Evolutionary conservation across 1,284 basidiomycete species (phyloP).

Genomic region (Ustilago tritici): DNA sequence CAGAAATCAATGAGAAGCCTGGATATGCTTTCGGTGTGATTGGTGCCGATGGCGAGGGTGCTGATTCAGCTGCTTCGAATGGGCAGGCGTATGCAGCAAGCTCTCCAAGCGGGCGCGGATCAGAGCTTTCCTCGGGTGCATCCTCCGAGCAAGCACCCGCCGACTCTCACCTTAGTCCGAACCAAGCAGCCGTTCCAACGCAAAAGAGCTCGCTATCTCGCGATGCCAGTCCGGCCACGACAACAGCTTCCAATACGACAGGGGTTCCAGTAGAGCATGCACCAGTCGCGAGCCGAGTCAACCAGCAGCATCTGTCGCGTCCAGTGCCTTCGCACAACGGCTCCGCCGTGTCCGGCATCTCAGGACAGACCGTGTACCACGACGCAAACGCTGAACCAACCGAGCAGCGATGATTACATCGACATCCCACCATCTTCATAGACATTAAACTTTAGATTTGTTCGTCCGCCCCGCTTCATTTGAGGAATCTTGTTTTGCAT

Average conservation of each 20-base stretch:
- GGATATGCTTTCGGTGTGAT: constrained; percentile 36
- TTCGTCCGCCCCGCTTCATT: too few species aligned
- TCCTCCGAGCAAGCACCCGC: constrained; percentile 23
- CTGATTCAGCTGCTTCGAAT: not conserved
- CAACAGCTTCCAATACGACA: not conserved
- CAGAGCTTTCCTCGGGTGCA: constrained; percentile 18
- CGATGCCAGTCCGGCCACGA: not conserved
- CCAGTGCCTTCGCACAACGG: constrained; percentile 24
- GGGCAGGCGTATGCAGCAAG: constrained; percentile 11
- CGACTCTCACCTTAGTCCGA: not conserved
- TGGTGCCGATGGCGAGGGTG: constrained; percentile 10
- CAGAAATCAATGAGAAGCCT: constrained; percentile 26
- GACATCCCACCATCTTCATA: not conserved
- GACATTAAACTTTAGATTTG: not conserved
- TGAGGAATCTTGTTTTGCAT: constrained; percentile 1
- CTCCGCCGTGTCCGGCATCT: constrained; percentile 31
- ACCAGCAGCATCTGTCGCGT: constrained; percentile 5
- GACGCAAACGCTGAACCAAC: constrained; percentile 16
- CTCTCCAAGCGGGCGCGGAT: constrained; percentile 1
- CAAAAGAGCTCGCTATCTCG: constrained; percentile 17
- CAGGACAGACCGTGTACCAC: constrained; percentile 44
- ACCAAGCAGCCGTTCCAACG: not conserved
- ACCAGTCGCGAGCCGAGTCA: not conserved
- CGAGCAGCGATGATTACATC: not conserved
- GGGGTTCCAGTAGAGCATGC: constrained; percentile 16